A percentile compares a stretch with the other conserved stretches of the same genome.
Evolutionary conservation across 148 eudicot species (phyloP).

Genomic region (Diospyros lotus): DNA sequence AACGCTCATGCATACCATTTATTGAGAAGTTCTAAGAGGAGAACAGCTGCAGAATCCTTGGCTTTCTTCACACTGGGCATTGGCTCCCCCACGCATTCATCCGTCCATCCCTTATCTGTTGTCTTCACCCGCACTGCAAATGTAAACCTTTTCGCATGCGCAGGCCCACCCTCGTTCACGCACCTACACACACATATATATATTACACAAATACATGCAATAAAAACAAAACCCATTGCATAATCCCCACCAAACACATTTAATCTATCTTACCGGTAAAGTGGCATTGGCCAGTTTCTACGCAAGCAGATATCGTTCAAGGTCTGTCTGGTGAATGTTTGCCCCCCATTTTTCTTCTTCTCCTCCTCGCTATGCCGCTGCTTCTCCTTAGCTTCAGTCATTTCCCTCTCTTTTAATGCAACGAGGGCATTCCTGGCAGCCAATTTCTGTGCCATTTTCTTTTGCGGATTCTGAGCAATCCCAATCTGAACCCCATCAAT

Average conservation of each 20-base stretch:
- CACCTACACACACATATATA: conserved; percentile 43
- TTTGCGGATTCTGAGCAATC: conserved; percentile 83
- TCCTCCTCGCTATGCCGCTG: conserved; percentile 36
- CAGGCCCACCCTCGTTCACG: conserved; percentile 94
- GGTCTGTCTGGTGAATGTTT: conserved; percentile 90
- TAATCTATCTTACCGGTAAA: conserved; percentile 55
- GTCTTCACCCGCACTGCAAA: conserved; percentile 89
- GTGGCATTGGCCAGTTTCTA: conserved; percentile 98
- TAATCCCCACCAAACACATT: background rate
- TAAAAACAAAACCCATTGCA: background rate
- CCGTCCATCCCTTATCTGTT: conserved; percentile 83
- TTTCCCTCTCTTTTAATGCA: conserved; percentile 75
- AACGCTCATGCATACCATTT: conserved; percentile 36
- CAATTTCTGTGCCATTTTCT: conserved; percentile 98
- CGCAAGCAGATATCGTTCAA: conserved; percentile 93
- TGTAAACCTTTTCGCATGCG: conserved; percentile 89
- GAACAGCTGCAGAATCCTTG: conserved; percentile 94
- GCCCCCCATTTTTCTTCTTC: conserved; percentile 64
- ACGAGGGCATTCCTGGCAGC: conserved; percentile 93
- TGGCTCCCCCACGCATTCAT: conserved; percentile 94
- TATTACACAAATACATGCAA: background rate
- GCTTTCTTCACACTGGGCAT: conserved; percentile 99
- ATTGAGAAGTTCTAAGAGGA: conserved; percentile 80
- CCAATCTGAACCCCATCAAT: conserved; percentile 92
- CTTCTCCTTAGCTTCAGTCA: conserved; percentile 50